phyloP scores from a whole-genome alignment of 345 rosid species.

The Acer yangbiense region DNA sequence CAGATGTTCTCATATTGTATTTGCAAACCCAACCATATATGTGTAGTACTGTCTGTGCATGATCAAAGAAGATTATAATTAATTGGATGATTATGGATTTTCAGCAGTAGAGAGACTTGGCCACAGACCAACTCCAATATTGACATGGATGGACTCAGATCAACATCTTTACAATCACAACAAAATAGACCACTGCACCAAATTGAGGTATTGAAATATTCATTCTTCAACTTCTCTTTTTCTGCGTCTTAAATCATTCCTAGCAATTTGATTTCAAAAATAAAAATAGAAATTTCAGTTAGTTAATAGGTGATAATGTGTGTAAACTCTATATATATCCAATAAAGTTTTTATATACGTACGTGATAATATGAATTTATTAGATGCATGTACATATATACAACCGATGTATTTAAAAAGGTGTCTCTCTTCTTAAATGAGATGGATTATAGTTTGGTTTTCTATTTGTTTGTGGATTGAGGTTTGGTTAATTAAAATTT shows the following conservation, averaged over 20 bases:
- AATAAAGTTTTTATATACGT: too few relatives aligned
- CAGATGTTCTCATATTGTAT: too few relatives aligned
- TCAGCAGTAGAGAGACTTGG: slow-evolving; percentile 37
- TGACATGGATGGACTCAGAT: slow-evolving; percentile 31
- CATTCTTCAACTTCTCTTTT: background rate
- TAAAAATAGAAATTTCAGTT: too few relatives aligned
- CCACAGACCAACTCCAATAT: slow-evolving; percentile 19
- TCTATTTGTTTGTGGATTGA: too few relatives aligned
- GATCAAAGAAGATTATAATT: background rate
- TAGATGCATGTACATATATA: background rate
- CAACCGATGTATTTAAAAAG: too few relatives aligned
- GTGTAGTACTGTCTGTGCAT: background rate
- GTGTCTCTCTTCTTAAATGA: background rate
- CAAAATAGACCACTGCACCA: slow-evolving; percentile 22
- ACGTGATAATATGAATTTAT: too few relatives aligned
- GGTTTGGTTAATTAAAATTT: too few relatives aligned
- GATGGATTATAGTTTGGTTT: background rate
- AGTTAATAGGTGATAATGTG: too few relatives aligned
- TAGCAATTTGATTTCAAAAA: too few relatives aligned
- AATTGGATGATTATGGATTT: background rate
- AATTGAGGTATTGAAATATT: slow-evolving; percentile 28
- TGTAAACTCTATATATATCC: too few relatives aligned
- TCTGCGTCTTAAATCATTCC: too few relatives aligned
- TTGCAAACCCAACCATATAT: background rate
- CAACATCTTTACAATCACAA: slow-evolving; percentile 25